phyloP scores from a whole-genome alignment of 2,329 filamentous ascomycete species.

The Akanthomyces muscarius region DNA sequence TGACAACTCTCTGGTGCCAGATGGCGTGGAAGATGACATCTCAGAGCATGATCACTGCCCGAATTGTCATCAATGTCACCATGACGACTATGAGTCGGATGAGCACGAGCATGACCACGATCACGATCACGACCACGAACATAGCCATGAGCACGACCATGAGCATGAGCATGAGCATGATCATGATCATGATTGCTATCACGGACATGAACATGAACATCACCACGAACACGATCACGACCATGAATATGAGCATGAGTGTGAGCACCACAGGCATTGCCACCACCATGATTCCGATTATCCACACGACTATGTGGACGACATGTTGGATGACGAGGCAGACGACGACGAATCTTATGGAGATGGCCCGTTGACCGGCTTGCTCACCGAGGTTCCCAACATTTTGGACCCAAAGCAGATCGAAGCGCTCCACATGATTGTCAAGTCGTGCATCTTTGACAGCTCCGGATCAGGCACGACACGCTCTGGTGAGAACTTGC shows the following conservation, averaged over 20 bases:
- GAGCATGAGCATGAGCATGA: slow-evolving; percentile 21
- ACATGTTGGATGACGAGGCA: slow-evolving; percentile 61
- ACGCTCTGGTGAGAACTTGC: slow-evolving; percentile 71
- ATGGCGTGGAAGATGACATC: slow-evolving; percentile 36
- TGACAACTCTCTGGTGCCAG: slow-evolving; percentile 36
- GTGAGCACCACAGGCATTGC: slow-evolving; percentile 30
- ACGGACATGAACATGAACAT: slow-evolving; percentile 28
- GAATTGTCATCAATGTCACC: slow-evolving; percentile 22
- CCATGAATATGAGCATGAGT: slow-evolving; percentile 40
- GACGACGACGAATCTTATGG: slow-evolving; percentile 76
- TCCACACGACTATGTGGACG: slow-evolving; percentile 45
- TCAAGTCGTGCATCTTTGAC: slow-evolving; percentile 91
- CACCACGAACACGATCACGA: slow-evolving; percentile 33
- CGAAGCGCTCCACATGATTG: slow-evolving; percentile 93
- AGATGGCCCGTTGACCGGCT: slow-evolving; percentile 73
- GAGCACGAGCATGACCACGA: slow-evolving; percentile 45
- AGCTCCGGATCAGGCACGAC: slow-evolving; percentile 68
- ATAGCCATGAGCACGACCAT: slow-evolving; percentile 20
- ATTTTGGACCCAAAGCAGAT: slow-evolving; percentile 94
- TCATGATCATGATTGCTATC: slow-evolving; percentile 28
- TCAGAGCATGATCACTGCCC: slow-evolving; percentile 33
- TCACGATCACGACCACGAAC: slow-evolving; percentile 26
- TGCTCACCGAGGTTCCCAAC: slow-evolving; percentile 90
- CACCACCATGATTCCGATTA: slow-evolving; percentile 35
- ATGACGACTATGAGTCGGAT: slow-evolving; percentile 46